Evolutionary conservation across 192 early-diverging fungal genomes (phyloP), one percentile per base, ranked within the genome.

Genomic region (Coemansia sp.): DNA sequence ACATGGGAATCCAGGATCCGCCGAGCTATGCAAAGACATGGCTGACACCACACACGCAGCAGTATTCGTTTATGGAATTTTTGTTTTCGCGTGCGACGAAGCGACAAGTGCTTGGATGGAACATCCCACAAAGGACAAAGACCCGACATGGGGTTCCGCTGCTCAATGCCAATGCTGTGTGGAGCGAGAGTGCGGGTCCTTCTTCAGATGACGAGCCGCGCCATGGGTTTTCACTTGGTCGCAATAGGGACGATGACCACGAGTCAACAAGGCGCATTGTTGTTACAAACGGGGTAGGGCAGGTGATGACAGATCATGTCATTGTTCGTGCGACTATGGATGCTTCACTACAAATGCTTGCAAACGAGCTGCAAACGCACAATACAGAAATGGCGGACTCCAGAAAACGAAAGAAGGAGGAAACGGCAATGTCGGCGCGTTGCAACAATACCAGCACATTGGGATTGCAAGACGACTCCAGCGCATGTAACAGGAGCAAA

Each of bases 281-380:
- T 17, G 59, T 69, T 38, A 79, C 75, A 29, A 79, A 79, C 53
- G 75, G 75, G 10, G 75, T 70, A 7, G 67, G 62, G 11, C 66
- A 72, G 57, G 66, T 79, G 55, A 65, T 79, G 69, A 66, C 66
- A 27, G 75, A 79, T 33, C 53, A 66, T 50, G 70, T 79, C 13
- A 20, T 79, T 72, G 75, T 79, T 48, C 62, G 75, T 22, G 53
- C 58, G 14, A 67, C 64, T 15, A 52, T 64, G 34, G 63, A 63
- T 36, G 62, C 53, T 28, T 28, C 52, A 20, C 53, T 65, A 27
- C 62, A 61, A 36, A 41, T 59, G 36, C 59, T 61, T 22, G 58
- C 40, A 23, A 28, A 62, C 8, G 47, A 33, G 33, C 40, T 31
- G 31, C 58, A 62, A 30, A 27, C 55, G 19, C 50, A 65, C 55